Conservation (phyloP, 371 early-diverging fungal species). For the Scutellospora calospora region DNA sequence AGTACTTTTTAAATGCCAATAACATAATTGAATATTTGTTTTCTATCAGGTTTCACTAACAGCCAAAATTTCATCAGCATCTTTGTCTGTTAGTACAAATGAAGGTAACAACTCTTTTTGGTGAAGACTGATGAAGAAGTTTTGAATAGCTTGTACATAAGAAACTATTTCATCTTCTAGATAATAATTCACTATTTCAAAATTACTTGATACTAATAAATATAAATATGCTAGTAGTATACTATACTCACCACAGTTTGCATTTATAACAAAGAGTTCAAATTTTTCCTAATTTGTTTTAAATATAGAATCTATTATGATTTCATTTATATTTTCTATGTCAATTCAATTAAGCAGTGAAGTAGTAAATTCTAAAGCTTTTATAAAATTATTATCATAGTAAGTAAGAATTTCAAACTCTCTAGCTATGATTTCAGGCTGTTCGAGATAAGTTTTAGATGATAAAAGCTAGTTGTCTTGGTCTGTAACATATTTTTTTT, state of each 20-base stretch:
- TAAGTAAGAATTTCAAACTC: no score
- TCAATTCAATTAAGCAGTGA: no score
- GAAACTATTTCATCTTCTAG: not conserved
- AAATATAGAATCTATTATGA: not conserved
- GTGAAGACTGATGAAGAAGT: not conserved
- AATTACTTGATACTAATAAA: not conserved
- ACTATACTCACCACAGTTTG: not conserved
- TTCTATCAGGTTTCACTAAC: not conserved
- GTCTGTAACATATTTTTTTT: not conserved
- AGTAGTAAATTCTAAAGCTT: no score
- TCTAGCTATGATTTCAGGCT: not conserved
- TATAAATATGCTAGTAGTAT: slow-evolving; percentile 24
- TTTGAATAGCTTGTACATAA: not conserved
- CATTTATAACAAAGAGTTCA: slow-evolving; percentile 12
- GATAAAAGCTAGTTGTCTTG: not conserved
- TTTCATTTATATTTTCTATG: not conserved
- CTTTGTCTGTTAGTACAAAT: not conserved
- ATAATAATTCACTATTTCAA: not conserved
- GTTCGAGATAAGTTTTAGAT: slow-evolving; percentile 2
- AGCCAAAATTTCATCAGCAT: not conserved
- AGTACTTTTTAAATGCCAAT: slow-evolving; percentile 8
- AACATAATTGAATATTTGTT: slow-evolving; percentile 11
- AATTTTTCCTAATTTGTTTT: slow-evolving; percentile 20
- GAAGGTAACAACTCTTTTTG: not conserved
- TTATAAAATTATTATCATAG: no score